Percentiles rank a stretch among this genome's conserved stretches.
phyloP scores from a whole-genome alignment of 2,329 filamentous ascomycete species.

The Phyllosticta capitalensis region DNA sequence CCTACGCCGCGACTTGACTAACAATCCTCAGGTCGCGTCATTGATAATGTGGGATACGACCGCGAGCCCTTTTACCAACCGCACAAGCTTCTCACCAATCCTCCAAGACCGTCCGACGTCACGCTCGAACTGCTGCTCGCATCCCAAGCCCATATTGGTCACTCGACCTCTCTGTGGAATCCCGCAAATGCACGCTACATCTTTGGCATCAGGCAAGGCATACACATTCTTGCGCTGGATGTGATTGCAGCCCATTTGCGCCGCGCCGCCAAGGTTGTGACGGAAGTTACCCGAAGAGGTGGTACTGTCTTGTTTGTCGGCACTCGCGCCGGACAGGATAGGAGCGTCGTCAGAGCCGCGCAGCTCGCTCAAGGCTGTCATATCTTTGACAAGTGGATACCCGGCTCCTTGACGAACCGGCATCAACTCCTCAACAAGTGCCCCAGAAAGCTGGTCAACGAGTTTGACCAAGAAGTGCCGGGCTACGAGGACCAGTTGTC shows the following conservation, averaged over 20 bases:
- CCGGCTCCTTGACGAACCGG: slow-evolving; percentile 85
- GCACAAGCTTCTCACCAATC: slow-evolving; percentile 56
- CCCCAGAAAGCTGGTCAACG: slow-evolving; percentile 65
- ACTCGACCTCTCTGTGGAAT: slow-evolving; percentile 79
- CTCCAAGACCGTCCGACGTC: slow-evolving; percentile 68
- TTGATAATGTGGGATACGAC: slow-evolving; percentile 28
- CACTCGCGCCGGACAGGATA: slow-evolving; percentile 71
- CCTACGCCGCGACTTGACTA: not conserved
- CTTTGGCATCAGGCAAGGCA: slow-evolving; percentile 74
- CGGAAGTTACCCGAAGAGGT: slow-evolving; percentile 72
- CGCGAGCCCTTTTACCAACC: slow-evolving; percentile 52
- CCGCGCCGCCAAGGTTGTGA: slow-evolving; percentile 85
- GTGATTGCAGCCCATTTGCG: slow-evolving; percentile 79
- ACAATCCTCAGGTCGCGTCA: slow-evolving; percentile 22
- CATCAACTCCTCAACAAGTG: slow-evolving; percentile 73
- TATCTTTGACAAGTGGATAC: slow-evolving; percentile 86
- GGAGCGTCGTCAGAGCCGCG: slow-evolving; percentile 72
- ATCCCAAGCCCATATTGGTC: slow-evolving; percentile 54
- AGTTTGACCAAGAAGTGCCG: slow-evolving; percentile 53
- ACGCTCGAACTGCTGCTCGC: slow-evolving; percentile 73
- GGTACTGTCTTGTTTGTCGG: slow-evolving; percentile 88
- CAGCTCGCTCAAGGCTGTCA: slow-evolving; percentile 71
- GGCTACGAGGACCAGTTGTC: slow-evolving; percentile 59
- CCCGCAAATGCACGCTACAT: slow-evolving; percentile 91
- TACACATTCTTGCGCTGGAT: slow-evolving; percentile 91